phyloP scores from a whole-genome alignment of 148 eudicot species.

The Spergularia bocconei region DNA sequence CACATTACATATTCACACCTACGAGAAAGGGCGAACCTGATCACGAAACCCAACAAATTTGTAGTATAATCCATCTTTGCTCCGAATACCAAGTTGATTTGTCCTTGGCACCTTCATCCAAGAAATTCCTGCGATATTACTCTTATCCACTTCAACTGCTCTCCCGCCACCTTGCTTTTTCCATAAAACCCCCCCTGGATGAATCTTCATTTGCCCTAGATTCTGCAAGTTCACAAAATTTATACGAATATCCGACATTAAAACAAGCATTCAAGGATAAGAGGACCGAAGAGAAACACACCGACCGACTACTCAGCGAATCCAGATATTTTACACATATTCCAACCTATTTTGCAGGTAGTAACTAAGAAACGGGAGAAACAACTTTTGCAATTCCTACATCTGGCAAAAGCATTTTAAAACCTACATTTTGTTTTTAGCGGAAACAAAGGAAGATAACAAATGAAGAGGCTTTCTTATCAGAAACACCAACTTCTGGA shows the following conservation, averaged over 20 bases:
- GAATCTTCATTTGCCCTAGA: conserved; percentile 76
- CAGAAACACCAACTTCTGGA: not conserved
- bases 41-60: conserved; percentile 91
- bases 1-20: not conserved
- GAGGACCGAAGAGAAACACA: not conserved
- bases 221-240: conserved; percentile 46
- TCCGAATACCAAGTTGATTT: conserved; percentile 80
- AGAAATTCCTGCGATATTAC: conserved; percentile 54
- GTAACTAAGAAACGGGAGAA: not conserved
- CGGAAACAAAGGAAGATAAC: no score
- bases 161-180: conserved; percentile 97
- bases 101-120: conserved; percentile 98
- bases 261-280: not conserved
- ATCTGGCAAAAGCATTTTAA: not conserved
- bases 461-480: not conserved
- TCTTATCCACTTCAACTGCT: conserved; percentile 78
- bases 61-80: conserved; percentile 81
- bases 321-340: not conserved
- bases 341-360: not conserved
- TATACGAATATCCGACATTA: not conserved
- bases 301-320: not conserved
- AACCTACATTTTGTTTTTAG: not conserved
- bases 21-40: conserved; percentile 42
- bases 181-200: conserved; percentile 78
- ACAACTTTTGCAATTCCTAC: not conserved